These are phyloP conservation scores for Botryobasidium botryosum DNA, from an alignment of 768 basidiomycete species.

Conservation along the genomic window DNA sequence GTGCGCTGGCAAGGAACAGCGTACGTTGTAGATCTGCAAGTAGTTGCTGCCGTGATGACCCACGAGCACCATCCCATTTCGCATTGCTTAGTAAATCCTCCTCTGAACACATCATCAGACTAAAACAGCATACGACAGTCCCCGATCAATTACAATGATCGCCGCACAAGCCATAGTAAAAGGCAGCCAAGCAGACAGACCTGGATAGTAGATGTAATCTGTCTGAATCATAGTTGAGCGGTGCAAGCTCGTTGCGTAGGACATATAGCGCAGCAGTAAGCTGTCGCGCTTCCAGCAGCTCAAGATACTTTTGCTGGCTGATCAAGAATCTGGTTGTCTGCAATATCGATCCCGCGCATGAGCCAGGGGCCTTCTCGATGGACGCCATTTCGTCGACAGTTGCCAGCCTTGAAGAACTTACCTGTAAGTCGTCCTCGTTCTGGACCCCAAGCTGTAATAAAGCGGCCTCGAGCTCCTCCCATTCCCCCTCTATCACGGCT, in stretches of 20 bases:
- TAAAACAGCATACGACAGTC: conserved; percentile 22
- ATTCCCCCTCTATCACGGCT: conserved; percentile 62
- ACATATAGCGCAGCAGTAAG: conserved; percentile 71
- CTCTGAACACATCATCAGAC: conserved; percentile 84
- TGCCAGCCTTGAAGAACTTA: conserved; percentile 21
- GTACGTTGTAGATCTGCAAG: conserved; percentile 71
- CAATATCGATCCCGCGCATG: not conserved
- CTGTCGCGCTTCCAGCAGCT: conserved; percentile 67
- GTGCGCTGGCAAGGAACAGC: not conserved
- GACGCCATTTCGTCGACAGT: no score
- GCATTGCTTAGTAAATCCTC: conserved; percentile 69
- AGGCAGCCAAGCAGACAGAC: conserved; percentile 25
- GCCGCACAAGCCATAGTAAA: conserved; percentile 4
- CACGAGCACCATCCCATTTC: conserved; percentile 78
- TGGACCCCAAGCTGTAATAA: conserved; percentile 51
- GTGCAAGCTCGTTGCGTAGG: conserved; percentile 75
- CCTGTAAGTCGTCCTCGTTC: conserved; percentile 53
- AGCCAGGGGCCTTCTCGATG: no score
- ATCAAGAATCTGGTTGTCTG: conserved; percentile 79
- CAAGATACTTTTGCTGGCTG: conserved; percentile 90
- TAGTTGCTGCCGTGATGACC: conserved; percentile 57
- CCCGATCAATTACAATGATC: not conserved
- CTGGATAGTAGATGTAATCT: conserved; percentile 78
- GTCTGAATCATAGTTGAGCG: conserved; percentile 60
- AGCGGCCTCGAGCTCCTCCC: conserved; percentile 60